Base-by-base conservation (phyloP, 441 rosid species). In the Adansonia madagascariensis region DNA sequence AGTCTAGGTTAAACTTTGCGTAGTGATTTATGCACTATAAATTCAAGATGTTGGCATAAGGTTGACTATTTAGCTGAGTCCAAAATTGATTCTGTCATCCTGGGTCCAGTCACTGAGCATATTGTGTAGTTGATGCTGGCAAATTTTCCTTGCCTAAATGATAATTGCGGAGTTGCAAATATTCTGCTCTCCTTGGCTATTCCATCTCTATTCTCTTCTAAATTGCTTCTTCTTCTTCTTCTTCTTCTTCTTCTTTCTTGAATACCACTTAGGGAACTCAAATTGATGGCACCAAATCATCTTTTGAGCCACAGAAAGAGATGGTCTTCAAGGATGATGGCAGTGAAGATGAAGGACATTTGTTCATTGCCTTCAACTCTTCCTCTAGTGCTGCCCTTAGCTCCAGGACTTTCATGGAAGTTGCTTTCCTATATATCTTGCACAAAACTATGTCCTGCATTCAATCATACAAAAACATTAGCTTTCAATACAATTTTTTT, bases 371-470 rank as follows among this genome's bases (percentile, higher is more conserved):
- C 80, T 71, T 84, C 53, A 57, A 61, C 55, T 81, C 85, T 77
- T 94, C 94, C 57, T 86, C 97, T 89, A 79, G 75, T 39, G 92
- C 88, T n/a, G 98, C 99, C 82, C 95, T 93, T 73, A 91, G 95
- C 84, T 93, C 98, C 60, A 95, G 78, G 46, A 91, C 98, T 72
- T 91, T 95, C 77, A 93, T 52, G 46, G 99, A 89, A 65, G 98
- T 95, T 35, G 99, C 99, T 78, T 95, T 95, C 73, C 96, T 86
- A 8, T 95, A 95, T 78, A 95, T 89, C 91, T 95, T 95, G 73
- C 99, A 93, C 9, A 95, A 49, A 2, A 95, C 99, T 73, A 93
- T 85, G 53, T 93, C 98, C 98, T 95, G 88, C 79, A 80, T 10
- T 8, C 56, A 47, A 47, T 47, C 53, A 62, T 52, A 4, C 31